Base-by-base conservation (phyloP, 306 rosid genomes). In the Malus orientalis region DNA sequence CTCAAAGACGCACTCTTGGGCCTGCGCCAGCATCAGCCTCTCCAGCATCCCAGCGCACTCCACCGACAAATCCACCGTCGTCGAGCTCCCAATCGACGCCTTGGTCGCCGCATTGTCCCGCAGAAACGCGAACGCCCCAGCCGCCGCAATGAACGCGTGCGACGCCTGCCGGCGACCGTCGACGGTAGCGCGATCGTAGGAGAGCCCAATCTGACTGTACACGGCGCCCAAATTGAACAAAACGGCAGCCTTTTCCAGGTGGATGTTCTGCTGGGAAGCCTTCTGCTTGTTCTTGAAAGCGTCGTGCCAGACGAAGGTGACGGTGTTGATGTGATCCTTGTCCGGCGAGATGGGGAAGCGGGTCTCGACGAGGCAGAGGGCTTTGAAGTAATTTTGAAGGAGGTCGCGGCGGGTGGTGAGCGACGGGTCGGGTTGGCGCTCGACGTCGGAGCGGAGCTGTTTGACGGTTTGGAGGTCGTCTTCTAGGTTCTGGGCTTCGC, bases 1-100 rank as follows among this genome's bases (percentile, higher is more conserved):
- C 91, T 95, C 99, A 20, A 95, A 95, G 29, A 92, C 97, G 12
- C 96, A 90, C 86, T 95, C 99, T 83, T 95, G 99, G 23, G 99
- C 98, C 88, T 95, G 98, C 2, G 99, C 99, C 53, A 95, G 91
- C 93, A 95, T 92, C 81, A 95, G 74, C 87, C 93, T 85, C 86
- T 95, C 99, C 80, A 95, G 72, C 99, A 92, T 95, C 22, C 98
- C 98, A 0, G 89, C 87, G 45, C 98, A 90, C 83, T 95, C 99
- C 14, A 88, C 88, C 18, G 97, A 84, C 74, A 95, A 59, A 74
- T 95, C 99, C 53, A 91, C 87, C 1, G 99, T 92, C n/a, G 93
- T 83, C 4, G 97, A 88, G 69, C 63, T 78, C 23, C 98, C 98
- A 49, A 95, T 84, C 32, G 97, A 87, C 4, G 96, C 95, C 79